Evolutionary conservation across 2,329 filamentous ascomycete genomes (phyloP), one percentile per base, ranked within the genome.

Genomic region (Myotisia sp.): DNA sequence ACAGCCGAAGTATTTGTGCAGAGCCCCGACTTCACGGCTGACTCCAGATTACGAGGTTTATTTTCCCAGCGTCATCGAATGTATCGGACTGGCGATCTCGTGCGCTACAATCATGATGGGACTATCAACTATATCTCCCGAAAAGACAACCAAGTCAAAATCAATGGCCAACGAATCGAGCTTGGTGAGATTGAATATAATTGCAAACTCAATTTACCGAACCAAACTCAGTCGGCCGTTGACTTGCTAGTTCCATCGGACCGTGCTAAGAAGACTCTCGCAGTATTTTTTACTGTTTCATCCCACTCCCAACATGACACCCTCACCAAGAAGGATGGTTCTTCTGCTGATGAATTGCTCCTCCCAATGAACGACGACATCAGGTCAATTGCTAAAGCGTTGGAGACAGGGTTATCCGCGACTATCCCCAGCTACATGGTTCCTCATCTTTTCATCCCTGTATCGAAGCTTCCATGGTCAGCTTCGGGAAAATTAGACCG

Each of bases 81-180:
- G 28, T 51, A 50, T 24, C 44, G 42, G 22, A 46, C 47, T 4
- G 48, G 48, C 3, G 48, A 51, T 37, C 37, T 51, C 5, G 42
- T 47, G 13, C 21, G 41, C 16, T 48, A 46, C 19, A 42, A 47
- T 24, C 28, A 39, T 3, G 38, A 47, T 33, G 45, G 45, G 4
- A 38, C 39, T 3, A 39, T 43, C 21, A 35, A 36, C 10, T 49
- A 42, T 33, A 39, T 49, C 4, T 47, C 46, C 3, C 39, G 51
- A 14, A 52, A 48, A 28, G 51, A 54, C 29, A 41, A 37, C 3
- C 86, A 94, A 53, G 76, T 92, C 42, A 93, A 93, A 52, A 47
- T 26, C 29, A 36, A 41, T 12, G 51, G 51, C 4, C 49, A 52
- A 31, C 48, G 51, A 6, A 41, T 54, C n/a, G 51, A 54, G 30